phyloP scores from a whole-genome alignment of 2,329 filamentous ascomycete species.

The Pestalotiopsis sp. region DNA sequence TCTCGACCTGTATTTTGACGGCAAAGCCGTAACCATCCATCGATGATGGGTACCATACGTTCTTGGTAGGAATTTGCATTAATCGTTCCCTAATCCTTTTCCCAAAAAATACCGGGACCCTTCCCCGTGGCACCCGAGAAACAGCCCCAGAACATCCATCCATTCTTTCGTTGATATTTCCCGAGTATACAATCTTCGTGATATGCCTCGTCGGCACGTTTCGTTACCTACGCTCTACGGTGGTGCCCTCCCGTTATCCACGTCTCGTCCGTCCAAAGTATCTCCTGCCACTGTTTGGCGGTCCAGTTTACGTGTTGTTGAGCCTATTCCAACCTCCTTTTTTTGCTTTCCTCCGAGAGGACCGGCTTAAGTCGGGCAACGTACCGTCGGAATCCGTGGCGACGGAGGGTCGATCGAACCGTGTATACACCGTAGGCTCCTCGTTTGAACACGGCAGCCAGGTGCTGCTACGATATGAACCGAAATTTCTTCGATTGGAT shows the following conservation, averaged over 20 bases:
- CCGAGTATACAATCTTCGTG: neutral
- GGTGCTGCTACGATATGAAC: too few species aligned
- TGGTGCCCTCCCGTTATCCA: constrained; percentile 5
- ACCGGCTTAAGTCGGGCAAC: neutral
- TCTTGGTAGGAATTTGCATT: neutral
- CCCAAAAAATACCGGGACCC: constrained; percentile 1
- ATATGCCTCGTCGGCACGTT: neutral
- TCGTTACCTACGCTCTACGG: neutral
- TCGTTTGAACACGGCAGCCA: too few species aligned
- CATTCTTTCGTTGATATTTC: neutral
- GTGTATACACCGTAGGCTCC: too few species aligned
- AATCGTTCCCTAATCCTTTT: neutral
- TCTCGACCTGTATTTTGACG: neutral
- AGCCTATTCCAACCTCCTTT: neutral
- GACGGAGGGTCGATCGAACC: too few species aligned
- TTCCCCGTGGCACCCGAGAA: constrained; percentile 1
- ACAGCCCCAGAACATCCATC: constrained; percentile 9
- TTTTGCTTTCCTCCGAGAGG: neutral
- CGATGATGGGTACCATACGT: neutral
- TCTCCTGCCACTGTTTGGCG: neutral
- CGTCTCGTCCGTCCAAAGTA: constrained; percentile 4
- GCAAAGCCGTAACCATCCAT: neutral
- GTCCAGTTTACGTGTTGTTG: neutral
- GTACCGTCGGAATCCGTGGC: neutral
- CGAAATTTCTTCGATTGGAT: too few species aligned